Conservation (phyloP, 2,329 filamentous ascomycete genomes). For the Trichoderma citrinoviride region DNA sequence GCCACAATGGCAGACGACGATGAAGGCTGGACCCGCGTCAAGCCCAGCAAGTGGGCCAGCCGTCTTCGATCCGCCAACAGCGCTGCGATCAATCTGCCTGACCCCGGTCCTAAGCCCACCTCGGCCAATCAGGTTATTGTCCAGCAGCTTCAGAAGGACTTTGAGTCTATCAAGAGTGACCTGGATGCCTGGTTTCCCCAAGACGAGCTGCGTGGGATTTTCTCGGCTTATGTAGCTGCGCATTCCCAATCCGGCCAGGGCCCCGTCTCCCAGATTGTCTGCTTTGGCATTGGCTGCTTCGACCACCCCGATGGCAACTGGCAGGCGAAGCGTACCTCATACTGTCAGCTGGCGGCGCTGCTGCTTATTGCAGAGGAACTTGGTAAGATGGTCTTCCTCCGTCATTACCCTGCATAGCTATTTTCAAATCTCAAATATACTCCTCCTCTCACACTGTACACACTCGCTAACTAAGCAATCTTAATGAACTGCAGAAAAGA, state of each 20-base stretch:
- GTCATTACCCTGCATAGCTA: conserved; percentile 12
- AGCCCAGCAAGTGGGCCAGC: too few species aligned
- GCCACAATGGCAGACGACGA: too few species aligned
- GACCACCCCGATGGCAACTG: conserved; percentile 48
- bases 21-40: too few species aligned
- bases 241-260: not conserved
- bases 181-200: not conserved
- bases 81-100: too few species aligned
- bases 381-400: conserved; percentile 30
- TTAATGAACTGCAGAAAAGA: not conserved
- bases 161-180: not conserved
- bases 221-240: not conserved
- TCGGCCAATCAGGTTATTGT: not conserved
- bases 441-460: not conserved
- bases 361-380: conserved; percentile 45
- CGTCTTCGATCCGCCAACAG: too few species aligned
- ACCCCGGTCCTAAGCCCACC: not conserved
- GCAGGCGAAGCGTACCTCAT: conserved; percentile 47
- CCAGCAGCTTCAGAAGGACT: not conserved
- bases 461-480: not conserved
- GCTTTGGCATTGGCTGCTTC: conserved; percentile 55
- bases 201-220: not conserved
- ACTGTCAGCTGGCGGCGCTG: conserved; percentile 51
- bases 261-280: conserved; percentile 41
- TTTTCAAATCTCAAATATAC: not conserved